A percentile compares a stretch with the other conserved stretches of the same genome.
Conservation (phyloP, 257 asterid species). For the Solanum paucissectum region DNA sequence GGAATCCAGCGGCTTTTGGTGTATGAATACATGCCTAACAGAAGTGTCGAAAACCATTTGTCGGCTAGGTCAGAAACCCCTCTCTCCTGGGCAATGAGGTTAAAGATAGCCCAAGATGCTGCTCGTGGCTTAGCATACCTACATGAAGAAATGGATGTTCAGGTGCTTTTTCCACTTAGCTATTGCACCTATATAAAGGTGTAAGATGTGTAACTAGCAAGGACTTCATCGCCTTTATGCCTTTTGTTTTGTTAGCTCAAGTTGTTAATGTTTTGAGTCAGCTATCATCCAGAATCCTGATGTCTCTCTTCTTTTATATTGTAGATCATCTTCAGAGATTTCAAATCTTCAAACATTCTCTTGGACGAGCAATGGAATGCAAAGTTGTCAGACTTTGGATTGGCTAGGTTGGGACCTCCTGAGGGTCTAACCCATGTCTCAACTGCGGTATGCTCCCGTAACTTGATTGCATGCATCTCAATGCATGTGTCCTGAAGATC, state of each 20-base stretch:
- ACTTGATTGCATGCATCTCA: not conserved
- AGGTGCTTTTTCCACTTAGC: slow-evolving; percentile 33
- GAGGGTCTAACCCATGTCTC: slow-evolving; percentile 43
- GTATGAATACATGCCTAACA: slow-evolving; percentile 84
- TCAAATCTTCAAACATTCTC: slow-evolving; percentile 42
- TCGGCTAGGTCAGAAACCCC: slow-evolving; percentile 41
- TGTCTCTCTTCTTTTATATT: not conserved
- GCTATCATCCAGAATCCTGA: not conserved
- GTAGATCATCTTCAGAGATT: slow-evolving; percentile 40
- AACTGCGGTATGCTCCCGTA: slow-evolving; percentile 31
- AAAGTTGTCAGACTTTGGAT: slow-evolving; percentile 41
- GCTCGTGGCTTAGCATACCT: slow-evolving; percentile 84
- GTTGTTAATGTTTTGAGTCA: not conserved
- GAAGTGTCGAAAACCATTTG: slow-evolving; percentile 87
- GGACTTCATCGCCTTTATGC: not conserved
- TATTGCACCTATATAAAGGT: not conserved
- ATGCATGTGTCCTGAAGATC: not conserved
- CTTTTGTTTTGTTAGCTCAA: not conserved
- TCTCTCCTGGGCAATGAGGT: slow-evolving; percentile 84
- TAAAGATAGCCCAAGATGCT: slow-evolving; percentile 80
- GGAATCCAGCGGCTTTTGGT: slow-evolving; percentile 92
- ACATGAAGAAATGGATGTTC: slow-evolving; percentile 97
- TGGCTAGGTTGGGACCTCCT: slow-evolving; percentile 44
- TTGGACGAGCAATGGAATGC: slow-evolving; percentile 40
- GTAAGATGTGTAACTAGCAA: not conserved